Evolutionary conservation across 2,329 filamentous ascomycete species (phyloP).

Genomic region (Biscogniauxia marginata): DNA sequence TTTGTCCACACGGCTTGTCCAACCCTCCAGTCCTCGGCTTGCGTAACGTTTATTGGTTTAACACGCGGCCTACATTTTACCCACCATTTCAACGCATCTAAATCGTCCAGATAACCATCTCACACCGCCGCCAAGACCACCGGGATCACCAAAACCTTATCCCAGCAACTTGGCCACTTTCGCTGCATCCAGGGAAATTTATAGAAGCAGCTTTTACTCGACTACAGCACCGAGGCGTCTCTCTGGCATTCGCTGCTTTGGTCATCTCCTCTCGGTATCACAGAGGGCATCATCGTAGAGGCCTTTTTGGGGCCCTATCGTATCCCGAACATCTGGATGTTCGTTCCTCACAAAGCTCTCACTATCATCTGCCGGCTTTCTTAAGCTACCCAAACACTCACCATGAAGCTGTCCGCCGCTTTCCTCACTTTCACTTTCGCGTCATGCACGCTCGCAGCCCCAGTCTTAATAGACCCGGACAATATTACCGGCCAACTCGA

Average conservation of each 20-base stretch:
- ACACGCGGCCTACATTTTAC: not conserved
- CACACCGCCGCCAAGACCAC: not conserved
- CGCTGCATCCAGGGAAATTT: not conserved
- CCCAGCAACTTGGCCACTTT: not conserved
- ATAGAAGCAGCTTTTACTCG: not conserved
- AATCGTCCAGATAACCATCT: not conserved
- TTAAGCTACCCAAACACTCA: not conserved
- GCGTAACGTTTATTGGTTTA: not conserved
- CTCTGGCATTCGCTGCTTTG: not conserved
- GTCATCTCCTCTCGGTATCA: not conserved
- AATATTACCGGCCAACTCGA: conserved; percentile 5
- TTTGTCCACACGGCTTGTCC: not conserved
- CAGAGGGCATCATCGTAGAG: no score
- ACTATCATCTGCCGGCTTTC: not conserved
- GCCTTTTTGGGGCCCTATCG: not conserved
- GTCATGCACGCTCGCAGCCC: conserved; percentile 10
- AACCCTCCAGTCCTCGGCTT: not conserved
- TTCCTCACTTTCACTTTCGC: conserved; percentile 13
- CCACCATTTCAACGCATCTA: not conserved
- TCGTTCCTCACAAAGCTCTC: not conserved
- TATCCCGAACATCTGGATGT: no score
- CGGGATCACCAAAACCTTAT: not conserved
- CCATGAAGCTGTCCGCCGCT: conserved; percentile 17
- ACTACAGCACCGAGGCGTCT: not conserved
- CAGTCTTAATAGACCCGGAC: conserved; percentile 6